phyloP scores from a whole-genome alignment of 2,329 filamentous ascomycete species.

The Teratosphaeria epicoccoides region DNA sequence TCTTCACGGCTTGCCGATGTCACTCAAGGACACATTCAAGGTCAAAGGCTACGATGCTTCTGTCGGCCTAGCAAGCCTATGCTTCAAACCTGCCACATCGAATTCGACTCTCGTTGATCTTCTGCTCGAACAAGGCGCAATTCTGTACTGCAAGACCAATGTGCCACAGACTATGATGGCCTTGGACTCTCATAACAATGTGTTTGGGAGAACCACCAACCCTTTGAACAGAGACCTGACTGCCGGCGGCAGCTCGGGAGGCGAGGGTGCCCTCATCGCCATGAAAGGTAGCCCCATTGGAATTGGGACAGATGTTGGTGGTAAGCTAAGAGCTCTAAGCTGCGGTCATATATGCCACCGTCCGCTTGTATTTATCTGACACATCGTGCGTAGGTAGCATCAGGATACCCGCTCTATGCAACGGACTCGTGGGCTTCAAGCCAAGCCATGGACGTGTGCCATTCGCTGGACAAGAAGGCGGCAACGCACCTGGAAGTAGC shows the following conservation, averaged over 20 bases:
- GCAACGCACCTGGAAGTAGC: slow-evolving; percentile 35
- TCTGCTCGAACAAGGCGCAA: slow-evolving; percentile 36
- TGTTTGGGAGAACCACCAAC: slow-evolving; percentile 40
- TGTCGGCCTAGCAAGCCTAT: slow-evolving; percentile 33
- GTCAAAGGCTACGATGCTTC: slow-evolving; percentile 27
- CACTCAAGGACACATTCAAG: slow-evolving; percentile 28
- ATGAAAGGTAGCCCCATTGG: slow-evolving; percentile 40
- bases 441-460: slow-evolving; percentile 39
- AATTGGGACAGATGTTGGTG: slow-evolving; percentile 47
- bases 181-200: slow-evolving; percentile 43
- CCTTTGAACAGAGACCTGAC: slow-evolving; percentile 39
- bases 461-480: slow-evolving; percentile 42
- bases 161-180: slow-evolving; percentile 45
- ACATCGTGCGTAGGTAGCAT: slow-evolving; percentile 26
- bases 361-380: not conserved
- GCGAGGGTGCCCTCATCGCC: slow-evolving; percentile 42
- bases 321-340: too few species aligned
- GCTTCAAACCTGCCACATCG: slow-evolving; percentile 31
- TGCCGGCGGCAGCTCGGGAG: slow-evolving; percentile 43
- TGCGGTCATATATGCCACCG: too few species aligned
- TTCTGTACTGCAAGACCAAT: slow-evolving; percentile 45
- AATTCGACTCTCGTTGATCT: slow-evolving; percentile 34
- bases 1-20: slow-evolving; percentile 33
- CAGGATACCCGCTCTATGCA: slow-evolving; percentile 41
- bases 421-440: slow-evolving; percentile 40